phyloP scores from a whole-genome alignment of 1,139 yeast genomes.

The Pichia sp. region DNA sequence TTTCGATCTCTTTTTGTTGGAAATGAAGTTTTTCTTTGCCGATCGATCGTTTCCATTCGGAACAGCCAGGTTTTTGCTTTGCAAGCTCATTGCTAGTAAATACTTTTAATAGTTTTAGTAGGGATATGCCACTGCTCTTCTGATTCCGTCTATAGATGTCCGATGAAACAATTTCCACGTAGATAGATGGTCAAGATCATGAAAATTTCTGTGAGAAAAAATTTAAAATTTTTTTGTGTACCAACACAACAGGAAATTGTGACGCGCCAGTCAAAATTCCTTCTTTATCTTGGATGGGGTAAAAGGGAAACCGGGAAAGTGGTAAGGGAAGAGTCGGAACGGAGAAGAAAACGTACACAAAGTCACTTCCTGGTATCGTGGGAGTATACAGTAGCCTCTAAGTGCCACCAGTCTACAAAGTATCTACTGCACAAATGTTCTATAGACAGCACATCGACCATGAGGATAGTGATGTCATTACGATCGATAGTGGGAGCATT shows the following conservation, averaged over 20 bases:
- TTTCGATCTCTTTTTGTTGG: conserved; percentile 13
- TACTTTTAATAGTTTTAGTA: too few species aligned
- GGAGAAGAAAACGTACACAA: too few species aligned
- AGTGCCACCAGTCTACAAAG: too few species aligned
- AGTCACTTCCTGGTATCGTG: too few species aligned
- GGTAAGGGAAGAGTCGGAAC: too few species aligned
- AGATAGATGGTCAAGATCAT: too few species aligned
- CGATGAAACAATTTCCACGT: too few species aligned
- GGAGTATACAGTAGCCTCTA: too few species aligned
- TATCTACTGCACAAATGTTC: background rate
- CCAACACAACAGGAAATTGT: too few species aligned
- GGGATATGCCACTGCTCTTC: too few species aligned
- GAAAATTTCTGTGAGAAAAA: background rate
- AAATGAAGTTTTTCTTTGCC: background rate
- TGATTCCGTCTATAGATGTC: too few species aligned
- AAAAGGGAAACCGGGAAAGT: background rate
- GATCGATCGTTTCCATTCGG: background rate
- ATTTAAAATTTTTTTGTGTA: too few species aligned
- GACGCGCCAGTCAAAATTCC: background rate
- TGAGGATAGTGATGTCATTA: conserved; percentile 3
- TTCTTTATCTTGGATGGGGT: background rate
- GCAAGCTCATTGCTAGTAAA: background rate
- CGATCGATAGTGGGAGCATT: conserved; percentile 6
- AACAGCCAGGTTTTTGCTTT: background rate
- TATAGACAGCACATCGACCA: background rate